Evolutionary conservation across 176 grass and related monocot genomes (phyloP).

Genomic region (bread wheat (Triticum aestivum)): DNA sequence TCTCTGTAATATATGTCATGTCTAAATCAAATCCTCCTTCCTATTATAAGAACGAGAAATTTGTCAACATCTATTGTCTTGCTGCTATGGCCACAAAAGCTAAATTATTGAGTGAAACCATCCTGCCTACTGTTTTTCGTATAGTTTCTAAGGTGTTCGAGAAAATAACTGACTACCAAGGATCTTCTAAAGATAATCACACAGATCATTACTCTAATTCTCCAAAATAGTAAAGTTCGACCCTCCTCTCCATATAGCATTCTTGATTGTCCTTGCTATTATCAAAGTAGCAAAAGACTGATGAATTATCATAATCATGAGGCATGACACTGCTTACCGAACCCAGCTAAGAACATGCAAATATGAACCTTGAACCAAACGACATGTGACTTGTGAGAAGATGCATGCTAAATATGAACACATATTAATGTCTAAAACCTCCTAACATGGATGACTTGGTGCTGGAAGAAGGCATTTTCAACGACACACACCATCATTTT

Average conservation of each 20-base stretch:
- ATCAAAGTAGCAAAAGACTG: constrained; percentile 8
- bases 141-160: constrained; percentile 7
- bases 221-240: background rate
- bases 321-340: background rate
- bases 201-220: background rate
- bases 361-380: background rate
- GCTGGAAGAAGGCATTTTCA: background rate
- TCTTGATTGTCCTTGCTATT: background rate
- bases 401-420: constrained; percentile 19
- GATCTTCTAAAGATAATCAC: background rate
- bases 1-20: constrained; percentile 99
- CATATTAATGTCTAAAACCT: constrained; percentile 1
- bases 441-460: background rate
- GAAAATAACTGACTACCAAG: background rate
- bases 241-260: background rate
- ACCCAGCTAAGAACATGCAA: constrained; percentile 1
- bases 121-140: background rate
- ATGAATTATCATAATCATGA: constrained; percentile 1
- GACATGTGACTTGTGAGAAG: background rate
- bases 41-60: constrained; percentile 51
- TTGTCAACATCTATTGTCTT: constrained; percentile 25
- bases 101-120: constrained; percentile 3
- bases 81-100: constrained; percentile 7
- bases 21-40: constrained; percentile 99
- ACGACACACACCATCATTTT: constrained; percentile 11